A percentile compares a stretch with the other conserved stretches of the same genome.
phyloP scores from a whole-genome alignment of 257 asterid genomes.

The Datura wrightii region DNA sequence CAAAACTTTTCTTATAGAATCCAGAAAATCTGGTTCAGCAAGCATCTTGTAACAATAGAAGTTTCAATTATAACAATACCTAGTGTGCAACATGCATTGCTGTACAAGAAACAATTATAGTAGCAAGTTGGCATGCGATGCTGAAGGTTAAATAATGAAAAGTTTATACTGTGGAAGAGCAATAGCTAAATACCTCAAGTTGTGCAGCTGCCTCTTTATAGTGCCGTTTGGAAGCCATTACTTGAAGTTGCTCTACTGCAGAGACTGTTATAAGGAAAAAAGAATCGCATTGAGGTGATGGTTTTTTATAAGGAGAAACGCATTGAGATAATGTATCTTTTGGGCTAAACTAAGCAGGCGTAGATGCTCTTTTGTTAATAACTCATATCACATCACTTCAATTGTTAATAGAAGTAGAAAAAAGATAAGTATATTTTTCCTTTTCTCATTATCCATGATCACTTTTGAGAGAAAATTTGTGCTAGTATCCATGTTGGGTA shows the following conservation, averaged over 20 bases:
- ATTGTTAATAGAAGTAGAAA: not conserved
- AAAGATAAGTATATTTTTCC: not conserved
- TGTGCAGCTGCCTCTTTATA: slow-evolving; percentile 99
- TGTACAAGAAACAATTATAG: slow-evolving; percentile 16
- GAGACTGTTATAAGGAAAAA: slow-evolving; percentile 65
- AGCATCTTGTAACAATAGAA: slow-evolving; percentile 7
- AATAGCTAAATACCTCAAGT: slow-evolving; percentile 74
- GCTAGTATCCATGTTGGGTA: slow-evolving; percentile 24
- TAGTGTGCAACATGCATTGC: not conserved
- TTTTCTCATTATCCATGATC: not conserved
- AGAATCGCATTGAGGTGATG: slow-evolving; percentile 16
- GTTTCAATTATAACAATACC: not conserved
- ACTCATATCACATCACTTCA: not conserved
- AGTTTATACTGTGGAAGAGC: slow-evolving; percentile 10
- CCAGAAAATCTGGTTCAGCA: slow-evolving; percentile 12
- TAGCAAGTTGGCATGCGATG: slow-evolving; percentile 10
- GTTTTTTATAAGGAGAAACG: slow-evolving; percentile 24
- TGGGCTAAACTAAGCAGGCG: not conserved
- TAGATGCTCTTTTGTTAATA: not conserved
- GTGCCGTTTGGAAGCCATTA: slow-evolving; percentile 96
- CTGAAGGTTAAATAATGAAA: not conserved
- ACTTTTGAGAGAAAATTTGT: not conserved
- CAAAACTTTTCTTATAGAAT: not conserved
- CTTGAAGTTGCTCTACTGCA: slow-evolving; percentile 97
- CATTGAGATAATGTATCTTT: not conserved